Percentiles rank a stretch among this genome's conserved stretches.
Evolutionary conservation across 2,329 filamentous ascomycete genomes (phyloP).

Genomic region (Ophiocordyceps polyrhachis-furcata): DNA sequence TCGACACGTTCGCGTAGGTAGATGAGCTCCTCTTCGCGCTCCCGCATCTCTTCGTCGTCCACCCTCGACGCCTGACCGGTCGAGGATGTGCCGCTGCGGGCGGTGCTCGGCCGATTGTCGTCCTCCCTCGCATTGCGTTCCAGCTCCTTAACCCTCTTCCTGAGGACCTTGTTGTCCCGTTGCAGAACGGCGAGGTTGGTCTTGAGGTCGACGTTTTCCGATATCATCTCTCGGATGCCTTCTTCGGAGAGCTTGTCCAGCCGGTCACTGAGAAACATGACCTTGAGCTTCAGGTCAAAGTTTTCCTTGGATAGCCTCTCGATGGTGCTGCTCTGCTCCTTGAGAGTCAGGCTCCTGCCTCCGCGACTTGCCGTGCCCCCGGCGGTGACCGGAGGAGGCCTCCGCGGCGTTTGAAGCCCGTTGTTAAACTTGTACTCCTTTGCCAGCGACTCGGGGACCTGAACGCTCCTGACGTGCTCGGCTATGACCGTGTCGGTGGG

Average conservation of each 20-base stretch:
- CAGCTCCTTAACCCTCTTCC: constrained; percentile 66
- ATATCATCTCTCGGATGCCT: constrained; percentile 93
- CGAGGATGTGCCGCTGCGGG: constrained; percentile 34
- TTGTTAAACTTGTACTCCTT: constrained; percentile 69
- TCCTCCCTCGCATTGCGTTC: constrained; percentile 61
- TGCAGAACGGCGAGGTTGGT: constrained; percentile 76
- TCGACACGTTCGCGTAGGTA: constrained; percentile 76
- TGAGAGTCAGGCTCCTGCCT: constrained; percentile 65
- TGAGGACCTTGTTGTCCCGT: constrained; percentile 73
- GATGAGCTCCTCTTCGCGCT: constrained; percentile 70
- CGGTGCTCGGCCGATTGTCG: constrained; percentile 41
- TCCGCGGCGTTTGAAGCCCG: constrained; percentile 39
- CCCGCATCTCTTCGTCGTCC: constrained; percentile 43
- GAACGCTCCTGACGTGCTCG: constrained; percentile 74
- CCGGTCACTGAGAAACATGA: constrained; percentile 89
- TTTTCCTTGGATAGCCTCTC: constrained; percentile 95
- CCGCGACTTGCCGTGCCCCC: constrained; percentile 28
- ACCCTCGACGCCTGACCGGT: constrained; percentile 37
- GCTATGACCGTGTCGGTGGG: constrained; percentile 80
- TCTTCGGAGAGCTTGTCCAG: constrained; percentile 88
- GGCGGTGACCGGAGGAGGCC: constrained; percentile 23
- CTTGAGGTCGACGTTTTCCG: constrained; percentile 89
- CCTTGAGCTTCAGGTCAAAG: constrained; percentile 91
- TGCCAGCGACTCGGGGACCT: constrained; percentile 75
- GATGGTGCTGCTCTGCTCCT: constrained; percentile 95